Evolutionary conservation across 805 yeast species (phyloP).

Genomic region (Candida railenensis): DNA sequence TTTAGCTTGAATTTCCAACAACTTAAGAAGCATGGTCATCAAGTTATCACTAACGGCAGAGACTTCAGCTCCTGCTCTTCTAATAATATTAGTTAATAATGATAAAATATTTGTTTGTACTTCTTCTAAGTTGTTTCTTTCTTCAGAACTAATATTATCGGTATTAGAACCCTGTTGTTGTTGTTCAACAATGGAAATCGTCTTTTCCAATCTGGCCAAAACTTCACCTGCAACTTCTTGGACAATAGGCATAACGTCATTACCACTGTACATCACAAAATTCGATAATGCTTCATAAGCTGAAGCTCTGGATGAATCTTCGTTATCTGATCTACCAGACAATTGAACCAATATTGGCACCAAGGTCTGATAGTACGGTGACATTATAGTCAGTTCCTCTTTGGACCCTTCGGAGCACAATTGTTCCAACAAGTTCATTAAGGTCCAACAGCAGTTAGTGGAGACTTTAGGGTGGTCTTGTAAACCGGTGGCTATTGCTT

Average conservation of each 20-base stretch:
- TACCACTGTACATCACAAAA: constrained; percentile 72
- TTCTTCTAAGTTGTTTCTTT: constrained; percentile 77
- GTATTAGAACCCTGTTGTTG: constrained; percentile 15
- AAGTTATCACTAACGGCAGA: constrained; percentile 71
- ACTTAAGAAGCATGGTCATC: constrained; percentile 77
- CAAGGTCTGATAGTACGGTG: constrained; percentile 68
- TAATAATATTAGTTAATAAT: constrained; percentile 75
- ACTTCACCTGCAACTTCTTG: constrained; percentile 74
- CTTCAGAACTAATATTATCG: constrained; percentile 59
- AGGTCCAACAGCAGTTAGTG: constrained; percentile 97
- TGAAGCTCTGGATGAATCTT: constrained; percentile 86
- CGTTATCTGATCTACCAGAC: constrained; percentile 76
- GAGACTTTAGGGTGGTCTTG: constrained; percentile 89
- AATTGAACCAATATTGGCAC: constrained; percentile 70
- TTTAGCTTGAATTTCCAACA: constrained; percentile 42
- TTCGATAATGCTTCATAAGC: constrained; percentile 92
- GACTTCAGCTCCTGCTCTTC: constrained; percentile 73
- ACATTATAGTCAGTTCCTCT: constrained; percentile 58
- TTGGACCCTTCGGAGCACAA: constrained; percentile 53
- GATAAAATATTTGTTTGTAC: constrained; percentile 80
- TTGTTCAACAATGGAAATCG: constrained; percentile 45
- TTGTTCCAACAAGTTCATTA: constrained; percentile 89
- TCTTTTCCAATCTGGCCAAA: constrained; percentile 67
- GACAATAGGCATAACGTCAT: constrained; percentile 65
- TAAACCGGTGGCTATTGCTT: constrained; percentile 77